Evolutionary conservation across 148 eudicot genomes (phyloP).

Genomic region (Nepenthes gracilis): DNA sequence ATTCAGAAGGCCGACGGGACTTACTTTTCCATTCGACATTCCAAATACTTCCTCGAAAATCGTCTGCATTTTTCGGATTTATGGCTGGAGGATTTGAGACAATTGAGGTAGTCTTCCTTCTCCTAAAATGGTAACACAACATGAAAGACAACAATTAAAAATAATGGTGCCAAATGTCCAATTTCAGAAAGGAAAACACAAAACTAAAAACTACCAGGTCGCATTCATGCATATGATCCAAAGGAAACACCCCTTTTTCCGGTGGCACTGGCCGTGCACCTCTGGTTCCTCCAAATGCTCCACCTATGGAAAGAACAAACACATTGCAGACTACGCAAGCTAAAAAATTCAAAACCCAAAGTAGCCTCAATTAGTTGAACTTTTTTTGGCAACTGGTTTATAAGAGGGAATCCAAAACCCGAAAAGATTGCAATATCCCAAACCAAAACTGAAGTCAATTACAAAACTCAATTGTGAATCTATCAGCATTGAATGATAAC

Average conservation of each 20-base stretch:
- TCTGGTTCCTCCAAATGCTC: conserved; percentile 86
- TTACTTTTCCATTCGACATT: conserved; percentile 91
- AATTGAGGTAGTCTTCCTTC: conserved; percentile 66
- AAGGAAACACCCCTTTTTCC: conserved; percentile 95
- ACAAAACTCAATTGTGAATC: too few relatives aligned
- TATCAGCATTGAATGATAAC: too few relatives aligned
- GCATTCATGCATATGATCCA: conserved; percentile 91
- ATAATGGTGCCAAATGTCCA: background rate
- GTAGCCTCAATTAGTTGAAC: too few relatives aligned
- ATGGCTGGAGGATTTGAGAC: conserved; percentile 69
- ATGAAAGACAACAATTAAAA: conserved; percentile 3
- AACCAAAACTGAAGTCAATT: too few relatives aligned
- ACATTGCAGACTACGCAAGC: too few relatives aligned
- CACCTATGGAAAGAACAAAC: conserved; percentile 32
- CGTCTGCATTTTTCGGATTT: conserved; percentile 71
- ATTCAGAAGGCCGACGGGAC: conserved; percentile 9
- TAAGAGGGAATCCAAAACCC: too few relatives aligned
- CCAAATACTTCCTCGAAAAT: conserved; percentile 73
- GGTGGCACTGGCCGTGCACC: conserved; percentile 91
- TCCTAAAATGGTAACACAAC: conserved; percentile 32
- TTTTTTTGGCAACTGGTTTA: too few relatives aligned
- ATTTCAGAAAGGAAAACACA: background rate
- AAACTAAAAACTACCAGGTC: conserved; percentile 44
- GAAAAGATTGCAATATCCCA: too few relatives aligned
- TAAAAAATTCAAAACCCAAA: too few relatives aligned